Evolutionary conservation across 352 stramenopile species (phyloP).

Genomic region (Thalassiosira pacifica): DNA sequence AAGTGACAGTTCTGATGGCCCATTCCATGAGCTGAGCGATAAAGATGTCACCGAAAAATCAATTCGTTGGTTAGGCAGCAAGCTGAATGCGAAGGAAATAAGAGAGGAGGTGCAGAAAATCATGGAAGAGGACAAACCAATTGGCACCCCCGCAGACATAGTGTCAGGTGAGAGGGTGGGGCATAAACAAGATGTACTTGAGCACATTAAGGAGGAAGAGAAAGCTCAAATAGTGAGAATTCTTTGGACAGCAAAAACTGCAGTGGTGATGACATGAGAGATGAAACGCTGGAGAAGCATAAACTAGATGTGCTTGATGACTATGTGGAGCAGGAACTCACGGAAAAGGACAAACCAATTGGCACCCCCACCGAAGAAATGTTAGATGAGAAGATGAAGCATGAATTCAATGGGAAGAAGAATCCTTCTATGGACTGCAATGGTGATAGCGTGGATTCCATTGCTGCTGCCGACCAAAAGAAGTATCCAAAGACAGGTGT

Average conservation of each 20-base stretch:
- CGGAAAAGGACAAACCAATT: background rate
- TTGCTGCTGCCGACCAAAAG: too few relatives aligned
- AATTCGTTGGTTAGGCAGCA: background rate
- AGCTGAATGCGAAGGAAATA: background rate
- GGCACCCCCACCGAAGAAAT: background rate
- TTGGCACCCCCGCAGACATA: background rate
- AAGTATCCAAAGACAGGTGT: background rate
- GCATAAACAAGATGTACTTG: too few relatives aligned
- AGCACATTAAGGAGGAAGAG: too few relatives aligned
- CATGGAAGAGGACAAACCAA: background rate
- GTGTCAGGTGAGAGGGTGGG: background rate
- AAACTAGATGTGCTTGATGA: too few relatives aligned
- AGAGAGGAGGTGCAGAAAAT: background rate
- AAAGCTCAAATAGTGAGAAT: too few relatives aligned
- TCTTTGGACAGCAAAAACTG: too few relatives aligned
- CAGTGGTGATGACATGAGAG: too few relatives aligned
- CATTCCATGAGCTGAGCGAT: background rate
- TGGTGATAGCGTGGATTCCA: too few relatives aligned
- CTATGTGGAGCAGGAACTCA: background rate
- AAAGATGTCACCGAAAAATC: background rate
- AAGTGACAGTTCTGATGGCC: background rate
- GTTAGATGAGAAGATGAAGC: background rate
- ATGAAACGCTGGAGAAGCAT: too few relatives aligned
- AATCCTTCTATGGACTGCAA: too few relatives aligned
- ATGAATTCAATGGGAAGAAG: too few relatives aligned